Evolutionary conservation across 768 basidiomycete genomes (phyloP).

Genomic region (Tephrocybe sp.): DNA sequence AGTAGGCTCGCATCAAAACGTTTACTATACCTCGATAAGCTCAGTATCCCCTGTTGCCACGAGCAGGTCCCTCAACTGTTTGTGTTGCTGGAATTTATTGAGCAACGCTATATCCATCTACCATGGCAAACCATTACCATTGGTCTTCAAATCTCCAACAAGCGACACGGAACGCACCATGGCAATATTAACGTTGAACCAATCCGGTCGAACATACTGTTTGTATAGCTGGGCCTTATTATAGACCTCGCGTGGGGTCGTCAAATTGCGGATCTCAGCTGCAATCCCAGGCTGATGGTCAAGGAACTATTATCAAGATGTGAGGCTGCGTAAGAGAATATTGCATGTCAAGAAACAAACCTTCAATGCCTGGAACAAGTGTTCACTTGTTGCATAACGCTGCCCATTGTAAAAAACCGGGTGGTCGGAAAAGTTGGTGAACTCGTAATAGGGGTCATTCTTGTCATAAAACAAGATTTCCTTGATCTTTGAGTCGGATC

Average conservation of each 20-base stretch:
- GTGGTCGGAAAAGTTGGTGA: slow-evolving; percentile 74
- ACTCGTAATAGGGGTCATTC: slow-evolving; percentile 61
- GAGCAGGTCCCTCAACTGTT: slow-evolving; percentile 52
- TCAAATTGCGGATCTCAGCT: slow-evolving; percentile 65
- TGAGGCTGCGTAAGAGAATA: too few species aligned
- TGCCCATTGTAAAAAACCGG: slow-evolving; percentile 58
- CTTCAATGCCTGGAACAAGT: slow-evolving; percentile 76
- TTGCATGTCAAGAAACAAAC: too few species aligned
- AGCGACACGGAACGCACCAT: slow-evolving; percentile 48
- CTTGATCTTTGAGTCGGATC: slow-evolving; percentile 1
- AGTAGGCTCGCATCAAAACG: background rate
- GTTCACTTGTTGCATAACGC: slow-evolving; percentile 72
- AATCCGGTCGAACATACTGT: slow-evolving; percentile 59
- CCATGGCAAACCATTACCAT: too few species aligned
- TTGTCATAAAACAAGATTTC: slow-evolving; percentile 66
- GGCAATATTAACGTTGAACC: slow-evolving; percentile 63
- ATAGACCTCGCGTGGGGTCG: slow-evolving; percentile 59
- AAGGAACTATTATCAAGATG: slow-evolving; percentile 45
- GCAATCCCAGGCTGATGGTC: slow-evolving; percentile 59
- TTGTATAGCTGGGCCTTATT: slow-evolving; percentile 65
- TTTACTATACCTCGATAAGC: slow-evolving; percentile 57
- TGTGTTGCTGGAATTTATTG: slow-evolving; percentile 73
- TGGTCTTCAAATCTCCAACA: too few species aligned
- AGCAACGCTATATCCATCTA: slow-evolving; percentile 68
- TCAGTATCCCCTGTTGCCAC: slow-evolving; percentile 66